phyloP scores from a whole-genome alignment of 805 yeast species.

The Kazachstania martiniae region DNA sequence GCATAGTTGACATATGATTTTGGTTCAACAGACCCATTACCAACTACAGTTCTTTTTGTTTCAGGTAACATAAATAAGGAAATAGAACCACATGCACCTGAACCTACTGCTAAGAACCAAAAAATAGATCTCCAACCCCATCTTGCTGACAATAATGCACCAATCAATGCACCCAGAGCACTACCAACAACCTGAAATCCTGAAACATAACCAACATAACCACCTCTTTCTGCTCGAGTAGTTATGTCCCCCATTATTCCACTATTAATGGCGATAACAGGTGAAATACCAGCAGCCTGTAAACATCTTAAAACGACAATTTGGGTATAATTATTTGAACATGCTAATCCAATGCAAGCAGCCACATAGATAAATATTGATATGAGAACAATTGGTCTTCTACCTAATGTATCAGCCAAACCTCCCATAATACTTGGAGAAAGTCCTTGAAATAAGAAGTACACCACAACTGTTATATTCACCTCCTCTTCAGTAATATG shows the following conservation, averaged over 20 bases:
- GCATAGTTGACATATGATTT: slow-evolving; percentile 31
- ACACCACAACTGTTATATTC: slow-evolving; percentile 67
- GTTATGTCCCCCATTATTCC: slow-evolving; percentile 72
- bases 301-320: slow-evolving; percentile 58
- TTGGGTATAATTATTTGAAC: slow-evolving; percentile 44
- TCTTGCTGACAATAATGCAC: slow-evolving; percentile 32
- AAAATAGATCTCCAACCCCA: slow-evolving; percentile 70
- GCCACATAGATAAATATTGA: slow-evolving; percentile 47
- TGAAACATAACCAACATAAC: slow-evolving; percentile 50
- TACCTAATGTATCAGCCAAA: slow-evolving; percentile 59
- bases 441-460: slow-evolving; percentile 65
- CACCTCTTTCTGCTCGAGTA: slow-evolving; percentile 55
- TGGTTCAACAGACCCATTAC: slow-evolving; percentile 61
- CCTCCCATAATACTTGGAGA: slow-evolving; percentile 61
- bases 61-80: slow-evolving; percentile 50
- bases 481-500: slow-evolving; percentile 44
- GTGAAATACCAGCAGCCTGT: slow-evolving; percentile 72
- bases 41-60: slow-evolving; percentile 60
- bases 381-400: slow-evolving; percentile 53
- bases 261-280: slow-evolving; percentile 57
- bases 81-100: slow-evolving; percentile 34
- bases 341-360: slow-evolving; percentile 59
- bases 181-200: slow-evolving; percentile 64
- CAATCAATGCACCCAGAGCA: slow-evolving; percentile 71
- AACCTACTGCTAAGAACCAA: slow-evolving; percentile 61